phyloP scores from a whole-genome alignment of 345 rosid species.

The Ceriops tagal region DNA sequence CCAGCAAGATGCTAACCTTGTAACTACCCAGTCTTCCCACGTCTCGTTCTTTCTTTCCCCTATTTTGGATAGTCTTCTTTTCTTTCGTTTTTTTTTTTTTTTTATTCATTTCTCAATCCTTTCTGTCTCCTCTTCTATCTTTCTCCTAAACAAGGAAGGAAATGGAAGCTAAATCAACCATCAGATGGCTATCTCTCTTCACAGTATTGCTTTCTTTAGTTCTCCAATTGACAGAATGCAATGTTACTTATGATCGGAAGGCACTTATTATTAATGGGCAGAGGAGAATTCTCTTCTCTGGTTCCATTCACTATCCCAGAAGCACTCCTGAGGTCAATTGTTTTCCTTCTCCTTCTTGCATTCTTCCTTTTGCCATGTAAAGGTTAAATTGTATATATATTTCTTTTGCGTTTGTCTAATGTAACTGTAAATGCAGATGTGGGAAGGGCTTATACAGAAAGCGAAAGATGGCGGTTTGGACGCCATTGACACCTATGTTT shows the following conservation, averaged over 20 bases:
- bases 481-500: slow-evolving; percentile 29
- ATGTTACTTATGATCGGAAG: slow-evolving; percentile 46
- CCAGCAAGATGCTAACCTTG: background rate
- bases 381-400: background rate
- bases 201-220: slow-evolving; percentile 17
- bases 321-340: slow-evolving; percentile 47
- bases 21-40: background rate
- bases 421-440: slow-evolving; percentile 24
- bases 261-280: slow-evolving; percentile 53
- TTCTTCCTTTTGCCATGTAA: background rate
- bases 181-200: slow-evolving; percentile 28
- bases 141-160: background rate
- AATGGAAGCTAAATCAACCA: slow-evolving; percentile 37
- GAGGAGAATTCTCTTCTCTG: slow-evolving; percentile 57
- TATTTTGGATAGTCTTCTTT: slow-evolving; percentile 8
- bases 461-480: slow-evolving; percentile 31
- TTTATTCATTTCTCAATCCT: background rate
- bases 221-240: slow-evolving; percentile 27
- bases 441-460: slow-evolving; percentile 29
- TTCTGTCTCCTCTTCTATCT: slow-evolving; percentile 12
- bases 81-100: background rate
- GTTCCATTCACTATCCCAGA: slow-evolving; percentile 76
- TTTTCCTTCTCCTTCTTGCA: background rate
- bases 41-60: slow-evolving; percentile 16
- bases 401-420: background rate